phyloP scores from a whole-genome alignment of 345 rosid genomes.

The Isatis tinctoria region DNA sequence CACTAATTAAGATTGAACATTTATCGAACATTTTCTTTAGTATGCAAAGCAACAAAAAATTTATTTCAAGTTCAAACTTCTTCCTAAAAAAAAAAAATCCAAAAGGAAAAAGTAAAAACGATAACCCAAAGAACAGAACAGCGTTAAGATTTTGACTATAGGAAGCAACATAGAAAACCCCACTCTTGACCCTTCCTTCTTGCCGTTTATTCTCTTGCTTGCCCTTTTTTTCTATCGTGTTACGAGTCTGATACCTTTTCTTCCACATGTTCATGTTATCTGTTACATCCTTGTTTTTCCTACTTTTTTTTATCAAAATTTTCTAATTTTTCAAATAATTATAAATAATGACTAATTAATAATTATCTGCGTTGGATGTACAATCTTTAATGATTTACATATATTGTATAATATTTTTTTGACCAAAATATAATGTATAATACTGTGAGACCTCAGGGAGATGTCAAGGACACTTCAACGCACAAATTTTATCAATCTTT shows the following conservation, averaged over 20 bases:
- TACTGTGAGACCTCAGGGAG: neutral
- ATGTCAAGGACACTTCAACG: neutral
- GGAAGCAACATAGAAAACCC: slow-evolving; percentile 14
- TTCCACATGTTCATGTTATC: neutral
- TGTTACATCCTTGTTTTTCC: neutral
- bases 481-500: neutral
- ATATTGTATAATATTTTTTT: neutral
- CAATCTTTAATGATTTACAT: neutral
- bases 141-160: slow-evolving; percentile 26
- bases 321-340: neutral
- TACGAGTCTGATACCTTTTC: neutral
- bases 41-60: too few relatives aligned
- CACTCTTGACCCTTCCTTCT: neutral
- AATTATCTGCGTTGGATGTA: neutral
- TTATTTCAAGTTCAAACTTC: neutral
- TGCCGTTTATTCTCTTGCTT: neutral
- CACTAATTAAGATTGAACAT: too few relatives aligned
- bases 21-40: too few relatives aligned
- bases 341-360: too few relatives aligned
- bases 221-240: neutral
- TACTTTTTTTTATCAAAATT: neutral
- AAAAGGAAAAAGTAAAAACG: neutral
- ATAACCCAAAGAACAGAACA: neutral
- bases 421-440: neutral
- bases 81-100: neutral